Evolutionary conservation across 2,329 filamentous ascomycete genomes (phyloP), one percentile per base, ranked within the genome.

Genomic region (Colletotrichum nymphaeae): DNA sequence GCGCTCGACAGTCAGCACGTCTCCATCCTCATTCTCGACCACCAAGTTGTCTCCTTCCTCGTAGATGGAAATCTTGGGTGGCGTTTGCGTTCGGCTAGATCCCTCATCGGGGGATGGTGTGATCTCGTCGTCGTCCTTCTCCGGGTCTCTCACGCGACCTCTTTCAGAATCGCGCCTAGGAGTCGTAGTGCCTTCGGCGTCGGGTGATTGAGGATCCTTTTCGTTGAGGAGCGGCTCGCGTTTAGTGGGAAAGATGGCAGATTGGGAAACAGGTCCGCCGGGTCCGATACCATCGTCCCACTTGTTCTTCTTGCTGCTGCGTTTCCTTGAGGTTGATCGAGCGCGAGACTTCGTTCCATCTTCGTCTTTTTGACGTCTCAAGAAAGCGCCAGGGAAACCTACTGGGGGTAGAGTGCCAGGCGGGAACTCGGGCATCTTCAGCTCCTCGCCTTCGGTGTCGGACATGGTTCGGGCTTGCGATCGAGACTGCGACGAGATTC

Each of bases 381-480:
- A 83, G 80, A 98, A 97, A 63, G 93, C 91, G 1, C 91, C 91
- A 0, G 94, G 91, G 46, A 94, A 81, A 6, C 93, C 93, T 66
- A 93, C 88, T 0, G 94, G 93, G 1, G 92, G 91, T 19, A 97
- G 83, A 2, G 91, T 91, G 32, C 93, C 94, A 0, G 93, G 91
- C 2, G 93, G 92, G 35, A 91, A 88, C 12, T 84, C 84, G 3
- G 88, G 89, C 75, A 86, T 82, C 77, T 90, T 91, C n/a, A 89
- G 83, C 24, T 93, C 92, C 19, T 92, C 88, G 8, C 86, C 87
- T n/a, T 94, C 93, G 0, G 91, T 89, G 75, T 95, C 93, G 0
- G 95, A 97, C 89, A 95, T 93, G 32, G 92, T 93, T 80, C 93
- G 94, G 5, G 95, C 95, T 78, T 96, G 92, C 1, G 97, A 98